Evolutionary conservation across 1,284 basidiomycete species (phyloP), one percentile per base, ranked within the genome.

Genomic region (Puccinia sorghi): DNA sequence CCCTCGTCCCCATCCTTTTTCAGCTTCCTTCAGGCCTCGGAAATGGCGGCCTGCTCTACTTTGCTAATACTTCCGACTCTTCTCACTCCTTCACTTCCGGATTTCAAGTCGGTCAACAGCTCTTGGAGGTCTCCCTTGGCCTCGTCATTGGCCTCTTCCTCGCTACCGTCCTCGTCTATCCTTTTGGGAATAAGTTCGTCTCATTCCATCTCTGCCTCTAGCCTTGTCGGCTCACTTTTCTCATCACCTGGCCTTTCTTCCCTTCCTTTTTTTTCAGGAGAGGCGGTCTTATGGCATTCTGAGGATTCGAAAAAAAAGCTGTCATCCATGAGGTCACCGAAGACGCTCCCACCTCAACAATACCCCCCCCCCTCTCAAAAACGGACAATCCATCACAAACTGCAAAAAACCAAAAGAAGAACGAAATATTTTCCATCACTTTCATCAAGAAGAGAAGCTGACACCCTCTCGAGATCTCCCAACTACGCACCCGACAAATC

Each of bases 81-180:
- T 70, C 66, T 41, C 76, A 79, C 25, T 63, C 76, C 27, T 71
- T 79, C 48, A 41, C 43, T 22, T 46, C 63, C 46, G 69, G 59
- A 2, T 72, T 72, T n/a, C 61, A 48, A 59, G 80, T 71, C 54
- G 76, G 67, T 32, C 50, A 72, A 46, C 66, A 79, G n/a, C 48
- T 79, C 7, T 22, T 78, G 91, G 91, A 37, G 92, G 93, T 50
- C 87, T 95, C n/a, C 87, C 94, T 87, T 64, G 86, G 86, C 37
- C 80, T 87, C n/a, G 91, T 91, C 0, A 91, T 94, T 80, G 92
- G 92, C 9, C 86, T 93, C 7, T 88, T 87, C 82, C 84, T 86
- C 32, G 84, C 85, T 22, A 86, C 87, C 8, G 86, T 86, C 46
- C 81, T 86, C n/a, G 86, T 85, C 27, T 85, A 87, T 84, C 86